Evolutionary conservation across 2,329 filamentous ascomycete genomes (phyloP).

Genomic region (Proliferodiscus dingleyae): DNA sequence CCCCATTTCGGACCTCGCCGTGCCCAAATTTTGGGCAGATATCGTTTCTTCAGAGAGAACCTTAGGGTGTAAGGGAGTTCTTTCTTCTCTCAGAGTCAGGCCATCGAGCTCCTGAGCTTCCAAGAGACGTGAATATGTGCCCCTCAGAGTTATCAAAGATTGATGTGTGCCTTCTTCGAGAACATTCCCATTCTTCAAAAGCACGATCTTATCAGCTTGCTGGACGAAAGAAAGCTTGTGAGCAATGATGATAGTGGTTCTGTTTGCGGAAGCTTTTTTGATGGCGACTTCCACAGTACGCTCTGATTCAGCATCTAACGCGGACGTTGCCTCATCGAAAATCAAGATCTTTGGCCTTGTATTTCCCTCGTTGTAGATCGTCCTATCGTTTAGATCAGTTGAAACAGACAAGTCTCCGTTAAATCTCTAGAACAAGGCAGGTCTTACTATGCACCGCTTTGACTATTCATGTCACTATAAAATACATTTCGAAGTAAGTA

Average conservation of each 20-base stretch:
- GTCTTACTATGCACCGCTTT: background rate
- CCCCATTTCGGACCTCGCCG: conserved; percentile 63
- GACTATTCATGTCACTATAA: background rate
- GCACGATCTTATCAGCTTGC: conserved; percentile 87
- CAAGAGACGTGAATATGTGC: conserved; percentile 67
- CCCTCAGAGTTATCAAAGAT: conserved; percentile 61
- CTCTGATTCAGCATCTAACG: conserved; percentile 87
- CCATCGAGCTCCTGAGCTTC: conserved; percentile 51
- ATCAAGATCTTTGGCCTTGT: conserved; percentile 84
- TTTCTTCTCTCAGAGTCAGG: background rate
- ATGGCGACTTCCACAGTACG: conserved; percentile 86
- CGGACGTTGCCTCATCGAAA: conserved; percentile 88
- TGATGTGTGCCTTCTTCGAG: conserved; percentile 86
- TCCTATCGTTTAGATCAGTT: conserved; percentile 61
- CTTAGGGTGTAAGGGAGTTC: background rate
- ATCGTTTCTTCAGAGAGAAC: background rate
- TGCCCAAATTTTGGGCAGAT: conserved; percentile 40
- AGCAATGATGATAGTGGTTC: conserved; percentile 90
- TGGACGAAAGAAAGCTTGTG: conserved; percentile 90
- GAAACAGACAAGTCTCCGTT: background rate
- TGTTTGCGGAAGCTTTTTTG: conserved; percentile 73
- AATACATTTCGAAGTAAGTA: background rate
- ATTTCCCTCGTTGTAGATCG: conserved; percentile 79
- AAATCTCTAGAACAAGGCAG: background rate
- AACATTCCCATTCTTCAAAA: conserved; percentile 75